Evolutionary conservation across 2,329 filamentous ascomycete species (phyloP).

Genomic region (Celoporthe dispersa): DNA sequence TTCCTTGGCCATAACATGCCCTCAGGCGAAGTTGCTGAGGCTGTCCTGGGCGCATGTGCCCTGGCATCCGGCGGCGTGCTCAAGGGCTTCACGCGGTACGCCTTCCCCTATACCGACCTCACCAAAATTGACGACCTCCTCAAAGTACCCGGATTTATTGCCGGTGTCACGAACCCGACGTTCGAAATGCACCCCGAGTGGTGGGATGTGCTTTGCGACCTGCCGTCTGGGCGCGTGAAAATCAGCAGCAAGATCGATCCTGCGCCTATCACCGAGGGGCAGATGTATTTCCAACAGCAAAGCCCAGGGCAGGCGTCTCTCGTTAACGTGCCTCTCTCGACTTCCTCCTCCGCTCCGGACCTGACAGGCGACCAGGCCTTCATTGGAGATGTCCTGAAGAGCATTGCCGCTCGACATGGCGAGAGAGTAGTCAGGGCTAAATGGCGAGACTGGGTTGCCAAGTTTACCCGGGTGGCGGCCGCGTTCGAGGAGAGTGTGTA

Average conservation of each 20-base stretch:
- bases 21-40: conserved; percentile 94
- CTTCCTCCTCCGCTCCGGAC: conserved; percentile 54
- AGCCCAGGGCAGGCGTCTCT: conserved; percentile 61
- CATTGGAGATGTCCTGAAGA: conserved; percentile 82
- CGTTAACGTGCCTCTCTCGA: conserved; percentile 48
- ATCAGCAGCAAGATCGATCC: conserved; percentile 88
- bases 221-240: conserved; percentile 90
- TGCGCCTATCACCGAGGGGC: conserved; percentile 80
- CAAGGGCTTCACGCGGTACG: conserved; percentile 91
- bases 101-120: conserved; percentile 96
- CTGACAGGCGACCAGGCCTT: conserved; percentile 86
- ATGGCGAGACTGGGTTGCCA: conserved; percentile 92
- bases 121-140: conserved; percentile 97
- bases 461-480: conserved; percentile 89
- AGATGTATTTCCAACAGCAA: conserved; percentile 85
- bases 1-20: conserved; percentile 95
- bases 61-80: conserved; percentile 91
- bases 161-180: conserved; percentile 94
- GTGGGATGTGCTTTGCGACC: conserved; percentile 97
- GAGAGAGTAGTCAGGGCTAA: conserved; percentile 89
- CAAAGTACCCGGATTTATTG: conserved; percentile 96
- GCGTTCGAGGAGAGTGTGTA: conserved; percentile 97
- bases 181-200: conserved; percentile 95
- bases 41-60: conserved; percentile 95
- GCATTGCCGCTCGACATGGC: conserved; percentile 83